Evolutionary conservation across 2,329 filamentous ascomycete genomes (phyloP).

Genomic region (Pseudocercospora ulei): DNA sequence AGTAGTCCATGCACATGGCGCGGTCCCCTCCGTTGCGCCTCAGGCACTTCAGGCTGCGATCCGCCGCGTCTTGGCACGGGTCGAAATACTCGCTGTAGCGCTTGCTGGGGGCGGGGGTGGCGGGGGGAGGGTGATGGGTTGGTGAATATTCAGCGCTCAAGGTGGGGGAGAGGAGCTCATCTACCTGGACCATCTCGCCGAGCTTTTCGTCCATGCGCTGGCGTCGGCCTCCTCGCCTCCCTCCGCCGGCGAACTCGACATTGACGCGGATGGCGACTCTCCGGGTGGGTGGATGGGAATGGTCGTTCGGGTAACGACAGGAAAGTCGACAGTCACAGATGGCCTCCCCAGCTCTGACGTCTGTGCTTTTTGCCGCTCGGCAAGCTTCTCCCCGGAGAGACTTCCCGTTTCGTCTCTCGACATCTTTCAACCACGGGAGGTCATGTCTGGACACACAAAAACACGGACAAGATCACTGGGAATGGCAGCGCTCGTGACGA

Average conservation of each 20-base stretch:
- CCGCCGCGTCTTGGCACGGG: conserved; percentile 86
- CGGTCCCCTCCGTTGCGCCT: conserved; percentile 79
- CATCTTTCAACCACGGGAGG: too few species aligned
- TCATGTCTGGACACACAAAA: too few species aligned
- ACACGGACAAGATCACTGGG: too few species aligned
- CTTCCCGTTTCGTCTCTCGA: too few species aligned
- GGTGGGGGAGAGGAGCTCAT: conserved; percentile 7
- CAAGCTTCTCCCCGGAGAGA: too few species aligned
- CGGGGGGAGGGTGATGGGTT: background rate
- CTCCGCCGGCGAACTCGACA: background rate
- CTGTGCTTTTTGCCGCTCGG: too few species aligned
- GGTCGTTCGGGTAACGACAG: too few species aligned
- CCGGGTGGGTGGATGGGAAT: too few species aligned
- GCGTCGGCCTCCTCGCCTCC: conserved; percentile 6
- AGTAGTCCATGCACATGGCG: conserved; percentile 88
- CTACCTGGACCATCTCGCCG: conserved; percentile 37
- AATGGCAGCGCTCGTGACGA: too few species aligned
- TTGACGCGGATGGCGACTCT: background rate
- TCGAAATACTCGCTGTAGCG: conserved; percentile 82
- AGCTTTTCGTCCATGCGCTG: conserved; percentile 33
- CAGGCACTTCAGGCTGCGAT: conserved; percentile 75
- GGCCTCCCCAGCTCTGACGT: too few species aligned
- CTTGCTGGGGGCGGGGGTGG: conserved; percentile 51
- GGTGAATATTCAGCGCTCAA: too few species aligned
- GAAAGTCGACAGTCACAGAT: too few species aligned